Evolutionary conservation across 2,329 filamentous ascomycete genomes (phyloP), one percentile per base, ranked within the genome.

Genomic region (Trichoderma koningii): DNA sequence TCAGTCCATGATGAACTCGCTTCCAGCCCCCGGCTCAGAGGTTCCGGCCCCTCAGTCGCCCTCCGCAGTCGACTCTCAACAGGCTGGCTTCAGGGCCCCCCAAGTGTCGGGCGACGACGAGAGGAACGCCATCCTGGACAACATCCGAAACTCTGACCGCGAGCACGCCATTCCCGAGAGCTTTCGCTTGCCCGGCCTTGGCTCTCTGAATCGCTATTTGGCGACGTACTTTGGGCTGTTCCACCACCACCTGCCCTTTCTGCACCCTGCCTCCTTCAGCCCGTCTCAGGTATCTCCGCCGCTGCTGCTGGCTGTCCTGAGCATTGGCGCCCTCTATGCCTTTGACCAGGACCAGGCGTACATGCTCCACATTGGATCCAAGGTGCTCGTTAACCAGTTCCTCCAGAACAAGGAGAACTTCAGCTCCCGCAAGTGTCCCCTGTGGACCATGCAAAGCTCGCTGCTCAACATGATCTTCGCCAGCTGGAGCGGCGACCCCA

Each of bases 361-460:
- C 76, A 92, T 96, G 84, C 87, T 97, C 23, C 95, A 99, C 79
- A 96, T 98, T 70, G 95, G 94, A 19, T 97, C 95, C 66, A 99
- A 98, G 82, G 91, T 98, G 30, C 85, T 99, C 19, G 93, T 98
- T 72, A 97, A 96, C 75, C 92, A 97, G 76, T 98, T 98, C 77
- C 78, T 99, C 68, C 93, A 97, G 78, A 96, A 97, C 81, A 97
- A 97, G 82, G 93, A 97, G 77, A 97, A 96, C 79, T 98, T 98
- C 77, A 97, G 94, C 82, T 98, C 95, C 9, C 89, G 94, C 71
- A 98, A 97, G 77, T 98, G 94, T 73, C 95, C 95, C 4, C 80
- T 99, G 15, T 98, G 95, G 94, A 95, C 94, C 55, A 98, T 98
- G 92, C 95, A 99, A 76, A 92, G 92, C 76, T 96, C 93, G 3